Evolutionary conservation across 2,329 filamentous ascomycete species (phyloP), one percentile per base, ranked within the genome.

Genomic region (Aspergillus pseudonomiae): DNA sequence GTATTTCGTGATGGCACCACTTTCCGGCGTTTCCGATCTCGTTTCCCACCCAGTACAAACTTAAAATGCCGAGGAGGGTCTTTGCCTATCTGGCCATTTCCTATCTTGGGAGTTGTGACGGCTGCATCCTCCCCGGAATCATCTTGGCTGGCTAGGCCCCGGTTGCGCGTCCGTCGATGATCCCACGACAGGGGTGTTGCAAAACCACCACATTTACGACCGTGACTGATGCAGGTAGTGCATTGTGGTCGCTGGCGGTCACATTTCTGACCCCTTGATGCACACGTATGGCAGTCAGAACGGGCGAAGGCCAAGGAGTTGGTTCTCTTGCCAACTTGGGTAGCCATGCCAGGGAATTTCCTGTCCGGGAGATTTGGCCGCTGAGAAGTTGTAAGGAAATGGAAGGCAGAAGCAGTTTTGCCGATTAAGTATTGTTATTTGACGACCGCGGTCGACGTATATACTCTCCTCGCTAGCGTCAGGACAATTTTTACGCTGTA

Each of bases 251-350:
- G 56, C 46, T 63, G 70, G 19, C 70, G 69, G 61, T 73, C 71
- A 59, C 71, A 74, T 14, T 39, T 24, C 19, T 67, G 61, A 12
- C 62, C 62, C n/a, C 55, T 34, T 10, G 60, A 34, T 26, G 63
- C 59, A 60, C 71, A 74, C 10, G 68, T 72, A 58, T 73, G 70
- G 36, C 71, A 74, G 52, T 73, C 69, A 21, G 64, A 59, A 50
- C 65, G 67, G 30, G 68, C 65, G 57, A 69, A 71, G 9, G 66
- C 69, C 21, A 72, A 59, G 11, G 71, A 69, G 55, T 62, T 73
- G 14, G 63, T 69, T 61, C 64, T 60, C 61, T 65, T 69, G 16
- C 63, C 65, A 3, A 28, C 34, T 19, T 59, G 16, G 28, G 26
- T 52, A 52, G 48, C 14, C 48, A 52, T 52, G 3, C 16, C 48